Evolutionary conservation across 805 yeast genomes (phyloP).

Genomic region (Pichia heedii): DNA sequence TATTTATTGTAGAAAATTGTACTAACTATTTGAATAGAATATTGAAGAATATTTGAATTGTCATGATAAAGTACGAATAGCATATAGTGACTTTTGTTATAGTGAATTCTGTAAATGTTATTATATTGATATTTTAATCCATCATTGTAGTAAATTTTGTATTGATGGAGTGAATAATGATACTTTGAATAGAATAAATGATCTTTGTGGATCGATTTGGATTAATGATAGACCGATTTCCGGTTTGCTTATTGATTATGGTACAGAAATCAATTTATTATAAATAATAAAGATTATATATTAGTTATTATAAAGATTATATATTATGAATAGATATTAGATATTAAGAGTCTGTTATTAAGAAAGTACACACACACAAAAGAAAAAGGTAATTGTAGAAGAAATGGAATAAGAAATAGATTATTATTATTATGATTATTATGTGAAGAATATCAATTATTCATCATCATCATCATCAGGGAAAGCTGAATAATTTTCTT

Average conservation of each 20-base stretch:
- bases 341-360: too few species aligned
- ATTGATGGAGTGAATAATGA: conserved; percentile 5
- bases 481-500: conserved; percentile 46
- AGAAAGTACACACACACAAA: too few species aligned
- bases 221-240: neutral
- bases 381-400: too few species aligned
- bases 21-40: conserved; percentile 11
- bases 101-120: conserved; percentile 21
- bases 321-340: neutral
- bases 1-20: neutral
- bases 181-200: neutral
- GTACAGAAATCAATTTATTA: too few species aligned
- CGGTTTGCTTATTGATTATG: neutral
- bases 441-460: too few species aligned
- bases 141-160: conserved; percentile 20
- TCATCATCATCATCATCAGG: conserved; percentile 15
- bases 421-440: neutral
- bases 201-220: neutral
- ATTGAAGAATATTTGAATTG: conserved; percentile 19
- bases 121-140: conserved; percentile 18
- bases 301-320: too few species aligned
- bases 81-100: conserved; percentile 5
- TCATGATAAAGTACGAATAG: conserved; percentile 8
- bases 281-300: too few species aligned
- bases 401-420: too few species aligned